These are phyloP conservation scores for Fomitopsis pulvina DNA, from an alignment of 768 basidiomycete genomes.

Conservation along the genomic window DNA sequence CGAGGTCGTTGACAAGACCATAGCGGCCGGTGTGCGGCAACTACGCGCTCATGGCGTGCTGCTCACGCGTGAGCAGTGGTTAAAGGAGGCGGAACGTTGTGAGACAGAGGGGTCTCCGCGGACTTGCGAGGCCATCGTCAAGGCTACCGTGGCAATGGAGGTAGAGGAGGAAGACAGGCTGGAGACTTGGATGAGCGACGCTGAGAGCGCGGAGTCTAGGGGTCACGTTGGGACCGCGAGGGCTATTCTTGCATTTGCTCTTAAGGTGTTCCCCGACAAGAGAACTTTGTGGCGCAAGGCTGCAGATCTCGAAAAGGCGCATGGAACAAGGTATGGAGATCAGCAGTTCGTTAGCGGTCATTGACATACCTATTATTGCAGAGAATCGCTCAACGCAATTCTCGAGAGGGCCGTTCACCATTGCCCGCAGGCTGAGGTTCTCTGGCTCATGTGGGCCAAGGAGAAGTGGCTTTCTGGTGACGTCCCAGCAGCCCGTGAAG, in stretches of 20 bases:
- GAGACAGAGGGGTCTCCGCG: constrained; percentile 79
- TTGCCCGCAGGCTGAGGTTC: constrained; percentile 91
- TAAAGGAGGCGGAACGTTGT: constrained; percentile 90
- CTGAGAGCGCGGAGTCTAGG: constrained; percentile 69
- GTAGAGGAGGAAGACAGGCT: constrained; percentile 91
- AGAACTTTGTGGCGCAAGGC: constrained; percentile 85
- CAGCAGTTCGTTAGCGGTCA: constrained; percentile 7
- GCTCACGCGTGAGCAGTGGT: constrained; percentile 87
- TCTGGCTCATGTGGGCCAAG: constrained; percentile 98
- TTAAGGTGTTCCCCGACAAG: constrained; percentile 86
- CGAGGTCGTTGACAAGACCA: constrained; percentile 79
- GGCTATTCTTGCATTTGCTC: constrained; percentile 84
- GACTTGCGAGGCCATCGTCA: constrained; percentile 92
- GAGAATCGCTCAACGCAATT: constrained; percentile 76
- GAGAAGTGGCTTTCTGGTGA: constrained; percentile 92
- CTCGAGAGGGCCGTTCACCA: constrained; percentile 79
- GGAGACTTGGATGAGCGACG: constrained; percentile 89
- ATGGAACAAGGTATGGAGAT: constrained; percentile 63
- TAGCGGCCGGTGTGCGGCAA: constrained; percentile 75
- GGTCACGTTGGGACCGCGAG: constrained; percentile 78
- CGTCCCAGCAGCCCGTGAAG: constrained; percentile 83
- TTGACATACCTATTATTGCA: constrained; percentile 21
- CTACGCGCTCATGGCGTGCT: constrained; percentile 81
- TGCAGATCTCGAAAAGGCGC: constrained; percentile 87
- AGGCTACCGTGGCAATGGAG: constrained; percentile 90